Conservation (phyloP, 768 basidiomycete species). For the Tulasnella sp. region DNA sequence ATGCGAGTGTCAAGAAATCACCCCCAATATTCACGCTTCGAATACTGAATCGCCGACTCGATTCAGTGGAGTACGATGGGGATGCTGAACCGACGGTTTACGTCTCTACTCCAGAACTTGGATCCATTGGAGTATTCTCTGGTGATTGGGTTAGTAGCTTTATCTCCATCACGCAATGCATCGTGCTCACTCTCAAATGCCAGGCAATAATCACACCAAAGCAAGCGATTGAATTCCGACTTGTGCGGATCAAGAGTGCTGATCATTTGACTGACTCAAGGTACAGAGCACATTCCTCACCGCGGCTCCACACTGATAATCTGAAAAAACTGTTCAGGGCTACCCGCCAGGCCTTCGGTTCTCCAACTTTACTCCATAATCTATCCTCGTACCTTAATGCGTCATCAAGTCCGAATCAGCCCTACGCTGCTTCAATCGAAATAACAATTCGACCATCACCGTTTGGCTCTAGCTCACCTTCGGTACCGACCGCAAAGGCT, state of each 20-base stretch:
- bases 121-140: slow-evolving; percentile 49
- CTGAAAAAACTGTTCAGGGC: no score
- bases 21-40: slow-evolving; percentile 14
- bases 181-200: no score
- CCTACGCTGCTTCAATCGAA: neutral
- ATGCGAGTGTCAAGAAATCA: no score
- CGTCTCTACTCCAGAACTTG: slow-evolving; percentile 48
- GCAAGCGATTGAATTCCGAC: no score
- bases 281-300: no score
- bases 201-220: no score
- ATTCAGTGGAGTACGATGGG: slow-evolving; percentile 18
- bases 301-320: no score
- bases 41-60: slow-evolving; percentile 21
- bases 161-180: neutral
- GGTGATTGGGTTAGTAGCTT: slow-evolving; percentile 58
- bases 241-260: no score
- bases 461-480: slow-evolving; percentile 44
- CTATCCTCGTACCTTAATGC: slow-evolving; percentile 2
- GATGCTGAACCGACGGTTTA: slow-evolving; percentile 46
- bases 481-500: slow-evolving; percentile 52
- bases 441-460: slow-evolving; percentile 40
- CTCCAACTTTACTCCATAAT: slow-evolving; percentile 45
- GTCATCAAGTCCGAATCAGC: neutral
- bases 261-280: no score
- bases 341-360: slow-evolving; percentile 27